A percentile compares a stretch with the other conserved stretches of the same genome.
Evolutionary conservation across 2,329 filamentous ascomycete genomes (phyloP).

Genomic region (Fusarium incarnatum): DNA sequence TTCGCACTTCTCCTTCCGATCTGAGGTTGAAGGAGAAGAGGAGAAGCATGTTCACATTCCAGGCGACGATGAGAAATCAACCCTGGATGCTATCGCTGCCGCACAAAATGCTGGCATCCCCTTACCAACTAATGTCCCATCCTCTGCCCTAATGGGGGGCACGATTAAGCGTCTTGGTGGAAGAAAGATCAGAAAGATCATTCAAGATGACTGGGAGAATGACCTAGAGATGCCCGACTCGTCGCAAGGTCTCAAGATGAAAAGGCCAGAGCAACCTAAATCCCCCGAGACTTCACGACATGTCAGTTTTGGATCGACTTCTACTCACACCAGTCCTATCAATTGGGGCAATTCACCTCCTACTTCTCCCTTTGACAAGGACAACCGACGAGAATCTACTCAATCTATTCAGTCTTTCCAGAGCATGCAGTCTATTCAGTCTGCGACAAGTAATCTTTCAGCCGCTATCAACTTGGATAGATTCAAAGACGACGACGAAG

Average conservation of each 20-base stretch:
- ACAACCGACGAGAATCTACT: constrained; percentile 48
- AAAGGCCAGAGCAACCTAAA: constrained; percentile 67
- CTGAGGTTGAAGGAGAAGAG: constrained; percentile 86
- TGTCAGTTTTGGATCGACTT: constrained; percentile 66
- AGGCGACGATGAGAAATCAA: constrained; percentile 86
- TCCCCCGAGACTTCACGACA: constrained; percentile 78
- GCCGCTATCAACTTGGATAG: constrained; percentile 69
- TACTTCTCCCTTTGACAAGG: constrained; percentile 37
- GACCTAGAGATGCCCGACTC: constrained; percentile 76
- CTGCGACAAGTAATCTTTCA: constrained; percentile 52
- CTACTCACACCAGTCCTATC: constrained; percentile 62
- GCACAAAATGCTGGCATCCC: constrained; percentile 92
- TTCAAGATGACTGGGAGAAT: constrained; percentile 85
- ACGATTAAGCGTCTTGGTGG: constrained; percentile 91
- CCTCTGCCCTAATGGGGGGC: constrained; percentile 89
- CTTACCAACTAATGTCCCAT: constrained; percentile 85
- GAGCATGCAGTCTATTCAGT: constrained; percentile 42
- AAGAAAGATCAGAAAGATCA: constrained; percentile 76
- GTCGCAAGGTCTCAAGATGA: constrained; percentile 72
- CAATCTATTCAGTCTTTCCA: constrained; percentile 27
- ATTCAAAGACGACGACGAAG: constrained; percentile 72
- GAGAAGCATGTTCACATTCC: constrained; percentile 89
- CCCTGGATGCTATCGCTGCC: constrained; percentile 85
- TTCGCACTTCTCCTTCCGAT: constrained; percentile 83
- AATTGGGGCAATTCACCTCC: constrained; percentile 52